Base-by-base conservation (phyloP, 1,284 basidiomycete species). In the Malassezia pachydermatis region DNA sequence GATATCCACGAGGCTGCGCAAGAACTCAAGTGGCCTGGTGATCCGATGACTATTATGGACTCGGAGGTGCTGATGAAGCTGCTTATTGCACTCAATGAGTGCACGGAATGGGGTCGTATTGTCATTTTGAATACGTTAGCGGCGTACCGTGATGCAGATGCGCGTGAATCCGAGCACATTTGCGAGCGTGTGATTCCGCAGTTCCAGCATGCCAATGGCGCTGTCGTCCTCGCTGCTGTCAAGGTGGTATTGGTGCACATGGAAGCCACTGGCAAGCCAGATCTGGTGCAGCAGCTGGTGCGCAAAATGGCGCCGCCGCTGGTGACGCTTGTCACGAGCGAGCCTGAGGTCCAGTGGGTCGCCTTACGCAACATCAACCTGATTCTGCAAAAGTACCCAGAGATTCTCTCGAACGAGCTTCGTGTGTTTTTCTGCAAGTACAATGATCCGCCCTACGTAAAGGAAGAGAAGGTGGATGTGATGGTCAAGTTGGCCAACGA, bases 371-470 rank as follows among this genome's bases (percentile, higher is more conserved):
- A 98, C 71, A 89, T 96, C 76, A 92, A 95, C 65, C 80, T 98
- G 40, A 80, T 98, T 41, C 80, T 96, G 17, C 94, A 98, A 74
- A 88, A 90, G 62, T 82, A 88, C 3, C 77, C 87, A 0, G 85
- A 90, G 51, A 78, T 95, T 47, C 79, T 98, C 5, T 81, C 84
- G 23, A 90, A 86, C 73, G 92, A 98, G 74, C 89, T 98, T 82
- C 82, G 89, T 50, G 90, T 98, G 20, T 98, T 98, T 74, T 98
- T 98, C 77, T 98, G 94, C 83, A 98, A 98, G 74, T 98, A 99
- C 76, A 98, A 96, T 72, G 94, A 98, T 69, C 92, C 94, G 2
- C 77, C 90, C 27, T 99, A 98, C 70, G 89, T 96, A 73, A 98
- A 98, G 75, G 80, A 96, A 42, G 92, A 94, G 73, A 98, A 98